Evolutionary conservation across 257 asterid species (phyloP), one percentile per base, ranked within the genome.

Genomic region (Scutellaria galericulata): DNA sequence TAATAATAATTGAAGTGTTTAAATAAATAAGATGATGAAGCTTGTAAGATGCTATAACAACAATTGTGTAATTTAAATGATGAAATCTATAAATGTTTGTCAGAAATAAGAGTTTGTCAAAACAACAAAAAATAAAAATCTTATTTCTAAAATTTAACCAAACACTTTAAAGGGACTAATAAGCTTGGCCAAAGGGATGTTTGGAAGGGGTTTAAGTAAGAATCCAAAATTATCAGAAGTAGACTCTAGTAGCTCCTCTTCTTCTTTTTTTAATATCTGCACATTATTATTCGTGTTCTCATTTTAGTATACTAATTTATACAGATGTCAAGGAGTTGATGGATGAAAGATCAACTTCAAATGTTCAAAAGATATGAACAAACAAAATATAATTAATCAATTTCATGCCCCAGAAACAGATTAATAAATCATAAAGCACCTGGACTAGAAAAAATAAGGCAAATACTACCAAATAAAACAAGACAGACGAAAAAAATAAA

Each of bases 311-410:
- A 58, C 42, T 20, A 60, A 41, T 51, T 70, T 59, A 41, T 48
- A 44, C 69, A 27, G 39, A 45, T 6, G 11, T 7, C 31, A n/a
- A 45, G 13, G 31, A 66, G 55, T 44, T 45, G 5, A 55, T 54
- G 56, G 42, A 51, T 14, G 45, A 64, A 53, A 63, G 52, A 48
- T 31, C 37, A 31, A 31, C 37, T 31, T 31, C 27, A 64, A 42
- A 54, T 64, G 5, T 2, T 48, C 12, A 11, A 61, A 35, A 50
- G 37, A 31, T 31, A 24, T 31, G 37, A 31, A 31, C 5, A 31
- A 9, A 35, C 69, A 60, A 50, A 70, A 58, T 31, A 27, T 69
- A n/a, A 46, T 31, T 9, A 57, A 27, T 57, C 66, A 57, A 13
- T 6, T 68, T 20, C 35, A 54, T 54, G 18, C 39, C n/a, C 40